Conservation (phyloP, 1,139 yeast genomes). For the Meyerozyma sp. region DNA sequence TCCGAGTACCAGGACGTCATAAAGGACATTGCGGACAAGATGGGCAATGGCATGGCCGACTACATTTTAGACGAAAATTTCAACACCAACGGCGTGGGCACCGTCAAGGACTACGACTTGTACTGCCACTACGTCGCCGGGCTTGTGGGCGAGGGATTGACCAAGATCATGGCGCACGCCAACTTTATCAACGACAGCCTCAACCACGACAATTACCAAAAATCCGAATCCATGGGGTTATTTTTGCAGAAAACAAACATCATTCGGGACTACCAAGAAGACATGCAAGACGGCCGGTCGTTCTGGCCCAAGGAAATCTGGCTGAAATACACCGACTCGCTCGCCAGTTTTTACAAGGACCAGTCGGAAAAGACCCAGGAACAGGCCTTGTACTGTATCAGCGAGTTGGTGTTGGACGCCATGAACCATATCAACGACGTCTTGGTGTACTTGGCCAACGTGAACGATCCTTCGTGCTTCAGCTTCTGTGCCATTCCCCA, state of each 20-base stretch:
- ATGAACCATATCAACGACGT: constrained; percentile 75
- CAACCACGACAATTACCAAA: constrained; percentile 44
- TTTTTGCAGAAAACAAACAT: constrained; percentile 94
- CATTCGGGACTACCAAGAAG: constrained; percentile 93
- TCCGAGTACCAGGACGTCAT: constrained; percentile 77
- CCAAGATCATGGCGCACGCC: constrained; percentile 72
- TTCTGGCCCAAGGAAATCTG: constrained; percentile 97
- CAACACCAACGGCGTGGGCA: constrained; percentile 71
- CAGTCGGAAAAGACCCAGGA: constrained; percentile 36
- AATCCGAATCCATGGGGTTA: constrained; percentile 87
- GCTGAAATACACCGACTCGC: constrained; percentile 67
- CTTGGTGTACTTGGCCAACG: constrained; percentile 67
- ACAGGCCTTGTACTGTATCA: constrained; percentile 66
- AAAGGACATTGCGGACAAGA: constrained; percentile 66
- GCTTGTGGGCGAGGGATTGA: constrained; percentile 91
- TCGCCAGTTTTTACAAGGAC: constrained; percentile 51
- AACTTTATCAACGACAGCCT: constrained; percentile 52
- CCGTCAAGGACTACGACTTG: constrained; percentile 76
- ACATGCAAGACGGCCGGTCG: constrained; percentile 83
- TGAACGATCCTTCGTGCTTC: constrained; percentile 79
- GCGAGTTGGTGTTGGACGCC: constrained; percentile 77
- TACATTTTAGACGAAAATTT: constrained; percentile 76
- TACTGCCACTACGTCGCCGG: constrained; percentile 99
- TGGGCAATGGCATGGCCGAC: constrained; percentile 99
- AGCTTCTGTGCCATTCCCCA: constrained; percentile 97